Conservation (phyloP, 2,329 filamentous ascomycete genomes). For the Cadophora luteo-olivacea region DNA sequence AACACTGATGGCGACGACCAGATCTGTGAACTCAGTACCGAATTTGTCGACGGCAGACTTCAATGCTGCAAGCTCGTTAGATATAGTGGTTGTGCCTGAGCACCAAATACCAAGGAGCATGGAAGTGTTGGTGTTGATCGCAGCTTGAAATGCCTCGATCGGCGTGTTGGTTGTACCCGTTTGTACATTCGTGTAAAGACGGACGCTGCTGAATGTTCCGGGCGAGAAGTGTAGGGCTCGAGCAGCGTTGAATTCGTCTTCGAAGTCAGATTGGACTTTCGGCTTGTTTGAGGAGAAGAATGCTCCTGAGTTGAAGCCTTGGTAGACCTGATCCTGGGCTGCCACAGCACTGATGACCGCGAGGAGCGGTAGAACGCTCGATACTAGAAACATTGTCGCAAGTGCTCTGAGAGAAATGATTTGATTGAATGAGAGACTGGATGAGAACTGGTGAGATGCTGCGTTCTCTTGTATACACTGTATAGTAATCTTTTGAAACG, state of each 20-base stretch:
- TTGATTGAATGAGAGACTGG: background rate
- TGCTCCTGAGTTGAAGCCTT: slow-evolving; percentile 3
- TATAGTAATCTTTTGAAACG: background rate
- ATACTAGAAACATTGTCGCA: background rate
- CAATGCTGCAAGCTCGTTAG: slow-evolving; percentile 76
- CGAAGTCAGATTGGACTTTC: background rate
- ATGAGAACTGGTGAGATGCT: background rate
- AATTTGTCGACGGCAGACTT: slow-evolving; percentile 70
- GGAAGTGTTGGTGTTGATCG: slow-evolving; percentile 77
- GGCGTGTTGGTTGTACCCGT: slow-evolving; percentile 43
- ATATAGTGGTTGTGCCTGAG: slow-evolving; percentile 57
- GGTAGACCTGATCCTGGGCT: background rate
- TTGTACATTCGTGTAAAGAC: slow-evolving; percentile 67
- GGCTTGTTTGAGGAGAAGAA: background rate
- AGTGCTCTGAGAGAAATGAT: background rate
- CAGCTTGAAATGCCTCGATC: slow-evolving; percentile 78
- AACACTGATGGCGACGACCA: slow-evolving; percentile 81
- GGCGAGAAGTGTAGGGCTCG: slow-evolving; percentile 30
- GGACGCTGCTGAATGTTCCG: slow-evolving; percentile 67
- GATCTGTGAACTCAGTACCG: slow-evolving; percentile 65
- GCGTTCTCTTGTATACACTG: background rate
- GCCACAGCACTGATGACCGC: background rate
- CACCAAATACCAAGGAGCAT: slow-evolving; percentile 83
- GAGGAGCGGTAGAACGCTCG: background rate
- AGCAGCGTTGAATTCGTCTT: background rate